Base-by-base conservation (phyloP, 2,329 filamentous ascomycete species). In the Xylaria sp. region DNA sequence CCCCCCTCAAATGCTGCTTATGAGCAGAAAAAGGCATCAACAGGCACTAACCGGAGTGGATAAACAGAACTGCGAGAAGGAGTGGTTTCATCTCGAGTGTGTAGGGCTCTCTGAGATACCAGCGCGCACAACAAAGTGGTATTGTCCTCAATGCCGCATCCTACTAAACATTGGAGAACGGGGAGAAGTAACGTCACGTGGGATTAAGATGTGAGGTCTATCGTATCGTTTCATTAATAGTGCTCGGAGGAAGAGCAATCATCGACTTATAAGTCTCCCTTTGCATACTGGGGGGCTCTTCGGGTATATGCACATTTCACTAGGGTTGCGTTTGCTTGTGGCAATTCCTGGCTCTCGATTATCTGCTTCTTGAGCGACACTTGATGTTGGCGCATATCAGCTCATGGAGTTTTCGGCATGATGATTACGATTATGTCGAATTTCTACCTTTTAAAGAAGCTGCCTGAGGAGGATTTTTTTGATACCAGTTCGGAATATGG, bases 61-160 rank as follows among this genome's bases (percentile, higher is more conserved):
- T 67, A 65, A 69, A 72, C 75, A 86, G 82, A 83, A 92, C 81
- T 96, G 93, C 81, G 90, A 93, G 74, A 89, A 89, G 71, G 92
- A 95, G 79, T 96, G 93, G 93, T 96, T 95, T 78, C 93, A 96
- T 77, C 85, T 96, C 48, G 88, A 90, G 71, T 96, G 93, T 75
- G 91, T 96, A 5, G 89, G 86, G 5, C 83, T 96, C 40, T 83
- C 85, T 12, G 85, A 90, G 27, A 88, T 92, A 68, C 92, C 92
- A 12, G 87, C 90, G 2, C 85, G 91, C 21, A 91, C 91, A 37
- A 90, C 90, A 2, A 94, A 93, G 79, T 96, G 93, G 93, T 96
- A 93, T 75, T 96, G 93, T 79, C 92, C 92, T 1, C 89, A 93
- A 59, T 96, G 93, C 76, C 84, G 90, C 48, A 86, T 87, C 69